These are phyloP conservation scores for Pleurotus giganteus DNA, from an alignment of 768 basidiomycete species.

Conservation along the genomic window DNA sequence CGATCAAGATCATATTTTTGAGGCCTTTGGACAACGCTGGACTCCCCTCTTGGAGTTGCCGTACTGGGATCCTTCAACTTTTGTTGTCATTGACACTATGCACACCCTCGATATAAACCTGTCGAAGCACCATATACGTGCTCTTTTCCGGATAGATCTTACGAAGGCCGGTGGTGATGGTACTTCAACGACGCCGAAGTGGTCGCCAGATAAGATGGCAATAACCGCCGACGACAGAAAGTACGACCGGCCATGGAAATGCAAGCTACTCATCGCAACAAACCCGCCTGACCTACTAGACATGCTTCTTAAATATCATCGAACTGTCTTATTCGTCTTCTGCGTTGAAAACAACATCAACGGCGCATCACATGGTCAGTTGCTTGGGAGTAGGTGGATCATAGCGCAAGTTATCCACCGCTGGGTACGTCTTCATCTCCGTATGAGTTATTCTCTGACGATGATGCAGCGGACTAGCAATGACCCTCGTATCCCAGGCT, in stretches of 20 bases:
- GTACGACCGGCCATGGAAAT: not conserved
- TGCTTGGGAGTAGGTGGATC: not conserved
- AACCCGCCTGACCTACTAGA: not conserved
- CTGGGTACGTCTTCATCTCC: not conserved
- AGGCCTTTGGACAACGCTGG: conserved; percentile 25
- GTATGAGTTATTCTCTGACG: too few species aligned
- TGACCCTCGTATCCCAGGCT: not conserved
- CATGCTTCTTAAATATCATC: conserved; percentile 2
- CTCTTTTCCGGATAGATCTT: conserved; percentile 21
- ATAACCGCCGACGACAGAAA: not conserved
- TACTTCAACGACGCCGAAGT: not conserved
- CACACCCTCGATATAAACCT: conserved; percentile 36
- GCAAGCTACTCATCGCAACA: not conserved
- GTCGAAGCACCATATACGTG: conserved; percentile 28
- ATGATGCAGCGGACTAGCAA: not conserved
- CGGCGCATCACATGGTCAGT: too few species aligned
- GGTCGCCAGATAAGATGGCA: not conserved
- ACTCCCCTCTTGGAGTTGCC: conserved; percentile 30
- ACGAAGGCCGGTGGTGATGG: not conserved
- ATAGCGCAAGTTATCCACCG: not conserved
- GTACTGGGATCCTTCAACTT: conserved; percentile 35
- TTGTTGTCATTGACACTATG: conserved; percentile 36
- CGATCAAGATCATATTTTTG: conserved; percentile 17
- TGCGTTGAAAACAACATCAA: not conserved
- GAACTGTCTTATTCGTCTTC: not conserved